These are phyloP conservation scores for Vanrija sp. DNA, from an alignment of 1,284 basidiomycete species.

Conservation along the genomic window DNA sequence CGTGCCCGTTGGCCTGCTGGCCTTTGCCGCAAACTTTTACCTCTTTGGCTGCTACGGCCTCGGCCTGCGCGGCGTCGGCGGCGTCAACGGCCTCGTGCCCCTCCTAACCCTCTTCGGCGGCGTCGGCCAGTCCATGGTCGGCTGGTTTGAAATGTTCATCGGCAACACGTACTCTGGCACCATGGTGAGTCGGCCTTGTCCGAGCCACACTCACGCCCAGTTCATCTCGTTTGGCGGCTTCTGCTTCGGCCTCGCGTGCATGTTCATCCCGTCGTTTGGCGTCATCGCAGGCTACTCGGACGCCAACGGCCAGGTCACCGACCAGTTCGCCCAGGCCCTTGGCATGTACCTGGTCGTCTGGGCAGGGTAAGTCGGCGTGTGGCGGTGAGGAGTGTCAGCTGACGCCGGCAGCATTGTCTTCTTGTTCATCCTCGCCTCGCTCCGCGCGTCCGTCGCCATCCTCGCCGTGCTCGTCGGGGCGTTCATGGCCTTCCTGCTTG, in stretches of 20 bases:
- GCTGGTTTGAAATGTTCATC: neutral
- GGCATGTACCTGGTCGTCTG: neutral
- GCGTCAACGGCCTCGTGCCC: neutral
- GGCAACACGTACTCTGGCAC: neutral
- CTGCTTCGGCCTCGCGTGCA: neutral
- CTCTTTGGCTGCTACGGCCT: conserved; percentile 4
- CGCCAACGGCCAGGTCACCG: neutral
- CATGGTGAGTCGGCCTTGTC: too few relatives aligned
- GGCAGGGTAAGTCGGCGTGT: neutral
- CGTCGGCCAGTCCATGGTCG: neutral
- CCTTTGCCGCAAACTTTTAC: neutral
- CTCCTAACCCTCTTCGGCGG: neutral
- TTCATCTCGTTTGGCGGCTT: neutral
- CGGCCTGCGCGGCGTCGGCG: neutral
- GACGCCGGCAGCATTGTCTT: neutral
- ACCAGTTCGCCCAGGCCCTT: neutral
- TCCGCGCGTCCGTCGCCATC: neutral
- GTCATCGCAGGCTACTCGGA: neutral
- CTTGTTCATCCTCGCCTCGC: neutral
- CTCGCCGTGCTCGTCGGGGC: neutral
- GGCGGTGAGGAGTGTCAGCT: too few relatives aligned
- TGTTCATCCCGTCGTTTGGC: neutral
- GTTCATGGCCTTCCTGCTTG: neutral
- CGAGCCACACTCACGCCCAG: too few relatives aligned
- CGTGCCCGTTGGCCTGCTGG: conserved; percentile 4